These are phyloP conservation scores for Claviceps purpurea DNA, from an alignment of 2,329 filamentous ascomycete species.

Conservation along the genomic window DNA sequence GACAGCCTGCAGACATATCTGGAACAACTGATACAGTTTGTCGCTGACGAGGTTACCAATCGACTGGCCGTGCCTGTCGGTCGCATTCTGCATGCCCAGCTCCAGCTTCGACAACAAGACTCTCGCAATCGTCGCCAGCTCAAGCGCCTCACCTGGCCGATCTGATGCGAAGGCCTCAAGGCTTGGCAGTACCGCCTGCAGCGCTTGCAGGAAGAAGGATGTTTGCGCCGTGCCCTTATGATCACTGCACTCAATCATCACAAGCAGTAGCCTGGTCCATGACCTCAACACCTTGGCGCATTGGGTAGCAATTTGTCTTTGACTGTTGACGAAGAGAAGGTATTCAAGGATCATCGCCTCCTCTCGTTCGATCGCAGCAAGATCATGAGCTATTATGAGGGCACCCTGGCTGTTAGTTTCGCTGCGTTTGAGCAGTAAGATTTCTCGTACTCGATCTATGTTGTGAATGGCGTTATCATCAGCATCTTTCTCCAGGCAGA, in stretches of 20 bases:
- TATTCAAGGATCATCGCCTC: conserved; percentile 47
- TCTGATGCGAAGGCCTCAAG: conserved; percentile 65
- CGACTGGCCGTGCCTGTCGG: conserved; percentile 30
- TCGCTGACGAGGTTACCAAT: conserved; percentile 69
- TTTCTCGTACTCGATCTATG: conserved; percentile 55
- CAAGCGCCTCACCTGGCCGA: conserved; percentile 54
- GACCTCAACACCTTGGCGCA: conserved; percentile 59
- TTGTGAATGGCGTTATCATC: conserved; percentile 51
- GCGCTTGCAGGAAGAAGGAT: conserved; percentile 69
- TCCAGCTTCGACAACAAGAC: conserved; percentile 61
- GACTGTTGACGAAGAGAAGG: conserved; percentile 49
- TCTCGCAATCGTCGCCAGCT: conserved; percentile 65
- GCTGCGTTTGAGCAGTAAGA: conserved; percentile 56
- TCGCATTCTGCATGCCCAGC: conserved; percentile 26
- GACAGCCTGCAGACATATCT: conserved; percentile 69
- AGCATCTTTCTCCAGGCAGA: conserved; percentile 47
- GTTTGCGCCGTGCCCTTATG: conserved; percentile 60
- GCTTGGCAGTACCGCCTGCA: conserved; percentile 80
- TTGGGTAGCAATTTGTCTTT: conserved; percentile 40
- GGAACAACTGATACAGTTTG: conserved; percentile 83
- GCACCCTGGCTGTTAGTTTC: conserved; percentile 40
- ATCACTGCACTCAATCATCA: conserved; percentile 72
- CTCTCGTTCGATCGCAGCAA: conserved; percentile 40
- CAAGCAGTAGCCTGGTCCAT: conserved; percentile 74
- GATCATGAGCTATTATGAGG: conserved; percentile 35